Conservation (phyloP, 108 stramenopile species). For the Poteriospumella lacustris region DNA sequence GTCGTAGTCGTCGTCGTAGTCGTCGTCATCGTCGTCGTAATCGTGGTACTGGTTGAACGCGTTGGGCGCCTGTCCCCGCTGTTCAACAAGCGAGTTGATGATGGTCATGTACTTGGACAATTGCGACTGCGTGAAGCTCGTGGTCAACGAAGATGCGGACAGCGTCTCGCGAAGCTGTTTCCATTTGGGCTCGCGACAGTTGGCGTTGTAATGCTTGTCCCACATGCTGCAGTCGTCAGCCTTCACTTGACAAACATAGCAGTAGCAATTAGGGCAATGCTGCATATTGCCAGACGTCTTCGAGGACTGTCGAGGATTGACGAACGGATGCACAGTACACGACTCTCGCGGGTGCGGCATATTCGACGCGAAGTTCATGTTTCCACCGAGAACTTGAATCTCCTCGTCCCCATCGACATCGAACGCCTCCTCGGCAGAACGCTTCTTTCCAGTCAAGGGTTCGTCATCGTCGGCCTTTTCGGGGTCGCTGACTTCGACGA, state of each 20-base stretch:
- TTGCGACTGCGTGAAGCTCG: no score
- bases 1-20: no score
- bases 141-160: no score
- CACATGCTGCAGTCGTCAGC: not conserved
- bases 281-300: not conserved
- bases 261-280: slow-evolving; percentile 29
- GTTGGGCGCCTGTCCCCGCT: no score
- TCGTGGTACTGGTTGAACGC: no score
- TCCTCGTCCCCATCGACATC: not conserved
- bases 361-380: slow-evolving; percentile 8
- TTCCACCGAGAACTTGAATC: slow-evolving; percentile 13
- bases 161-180: not conserved
- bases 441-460: not conserved
- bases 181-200: not conserved
- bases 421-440: not conserved
- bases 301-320: not conserved
- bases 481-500: not conserved
- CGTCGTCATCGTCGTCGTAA: no score
- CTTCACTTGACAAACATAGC: slow-evolving; percentile 20
- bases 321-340: slow-evolving; percentile 4
- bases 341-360: slow-evolving; percentile 27
- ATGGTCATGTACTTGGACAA: no score
- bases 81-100: no score
- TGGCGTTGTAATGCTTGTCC: slow-evolving; percentile 22
- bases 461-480: not conserved